phyloP scores from a whole-genome alignment of 768 basidiomycete species.

The Tremella mesenterica region DNA sequence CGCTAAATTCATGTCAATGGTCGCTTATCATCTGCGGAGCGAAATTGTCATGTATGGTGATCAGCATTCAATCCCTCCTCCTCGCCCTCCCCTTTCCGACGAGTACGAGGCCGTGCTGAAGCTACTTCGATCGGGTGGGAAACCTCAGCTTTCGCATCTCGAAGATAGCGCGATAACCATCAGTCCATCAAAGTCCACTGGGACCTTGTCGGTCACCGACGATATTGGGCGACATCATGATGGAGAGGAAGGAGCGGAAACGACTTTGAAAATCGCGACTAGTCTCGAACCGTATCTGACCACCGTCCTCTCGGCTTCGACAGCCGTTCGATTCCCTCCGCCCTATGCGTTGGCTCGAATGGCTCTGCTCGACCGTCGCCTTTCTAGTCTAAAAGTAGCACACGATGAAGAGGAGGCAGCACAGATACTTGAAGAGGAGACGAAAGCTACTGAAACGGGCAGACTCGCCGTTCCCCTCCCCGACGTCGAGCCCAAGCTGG shows the following conservation, averaged over 20 bases:
- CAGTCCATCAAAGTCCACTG: slow-evolving; percentile 47
- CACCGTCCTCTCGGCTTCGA: slow-evolving; percentile 88
- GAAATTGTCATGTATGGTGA: slow-evolving; percentile 54
- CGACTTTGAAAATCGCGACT: slow-evolving; percentile 62
- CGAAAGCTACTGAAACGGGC: slow-evolving; percentile 33
- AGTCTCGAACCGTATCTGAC: slow-evolving; percentile 73
- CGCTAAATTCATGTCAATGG: slow-evolving; percentile 81
- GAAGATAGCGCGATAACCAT: slow-evolving; percentile 30
- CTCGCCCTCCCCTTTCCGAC: slow-evolving; percentile 15
- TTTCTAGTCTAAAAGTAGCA: slow-evolving; percentile 59
- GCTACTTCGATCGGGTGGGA: too few relatives aligned
- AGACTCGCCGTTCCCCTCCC: slow-evolving; percentile 3
- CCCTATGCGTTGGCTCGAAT: slow-evolving; percentile 80
- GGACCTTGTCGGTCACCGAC: not conserved
- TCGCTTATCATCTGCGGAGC: slow-evolving; percentile 84
- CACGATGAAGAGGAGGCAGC: slow-evolving; percentile 72
- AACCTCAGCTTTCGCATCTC: too few relatives aligned
- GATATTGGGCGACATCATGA: not conserved
- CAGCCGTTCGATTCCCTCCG: slow-evolving; percentile 82
- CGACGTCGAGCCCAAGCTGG: not conserved
- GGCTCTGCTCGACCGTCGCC: slow-evolving; percentile 74
- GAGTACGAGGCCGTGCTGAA: slow-evolving; percentile 26
- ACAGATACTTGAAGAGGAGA: slow-evolving; percentile 54
- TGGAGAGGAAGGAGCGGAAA: slow-evolving; percentile 12
- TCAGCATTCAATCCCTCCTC: slow-evolving; percentile 43